Conservation (phyloP, 2,329 filamentous ascomycete species). For the Waltergamsia citrina region DNA sequence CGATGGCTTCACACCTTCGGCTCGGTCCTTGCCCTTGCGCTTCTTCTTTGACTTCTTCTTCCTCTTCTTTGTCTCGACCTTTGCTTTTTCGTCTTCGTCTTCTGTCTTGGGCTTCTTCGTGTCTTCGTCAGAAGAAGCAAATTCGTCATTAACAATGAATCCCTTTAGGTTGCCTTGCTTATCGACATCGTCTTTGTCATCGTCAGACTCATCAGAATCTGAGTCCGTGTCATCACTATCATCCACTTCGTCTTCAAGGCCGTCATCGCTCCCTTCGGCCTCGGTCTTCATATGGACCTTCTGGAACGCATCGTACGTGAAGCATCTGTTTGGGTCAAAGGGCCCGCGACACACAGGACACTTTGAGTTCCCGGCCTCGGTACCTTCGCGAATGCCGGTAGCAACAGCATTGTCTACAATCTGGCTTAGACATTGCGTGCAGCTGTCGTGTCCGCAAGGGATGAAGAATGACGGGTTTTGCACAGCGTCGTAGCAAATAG, state of each 20-base stretch:
- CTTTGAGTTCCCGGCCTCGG: constrained; percentile 30
- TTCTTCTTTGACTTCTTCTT: constrained; percentile 26
- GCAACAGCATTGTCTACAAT: constrained; percentile 52
- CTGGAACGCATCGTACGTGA: constrained; percentile 66
- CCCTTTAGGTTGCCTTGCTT: constrained; percentile 27
- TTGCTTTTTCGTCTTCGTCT: constrained; percentile 16
- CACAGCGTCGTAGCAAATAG: constrained; percentile 70
- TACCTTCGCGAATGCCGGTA: constrained; percentile 45
- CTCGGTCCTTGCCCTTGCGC: constrained; percentile 18
- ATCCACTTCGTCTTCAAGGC: constrained; percentile 25
- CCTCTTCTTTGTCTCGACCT: constrained; percentile 22
- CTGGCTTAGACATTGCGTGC: constrained; percentile 64
- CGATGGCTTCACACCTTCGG: constrained; percentile 31
- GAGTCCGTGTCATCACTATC: constrained; percentile 22
- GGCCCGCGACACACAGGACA: constrained; percentile 69
- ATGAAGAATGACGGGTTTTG: constrained; percentile 69
- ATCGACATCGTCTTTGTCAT: constrained; percentile 17
- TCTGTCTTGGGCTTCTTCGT: constrained; percentile 5
- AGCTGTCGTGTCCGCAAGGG: constrained; percentile 76
- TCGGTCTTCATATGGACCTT: constrained; percentile 57
- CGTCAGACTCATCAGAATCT: constrained; percentile 21
- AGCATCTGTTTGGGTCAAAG: constrained; percentile 59
- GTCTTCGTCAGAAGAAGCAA: constrained; percentile 16
- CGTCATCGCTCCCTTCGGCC: constrained; percentile 18
- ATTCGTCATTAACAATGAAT: constrained; percentile 42